Evolutionary conservation across 805 yeast species (phyloP), one percentile per base, ranked within the genome.

Genomic region (Zygosaccharomyces pseudorouxii): DNA sequence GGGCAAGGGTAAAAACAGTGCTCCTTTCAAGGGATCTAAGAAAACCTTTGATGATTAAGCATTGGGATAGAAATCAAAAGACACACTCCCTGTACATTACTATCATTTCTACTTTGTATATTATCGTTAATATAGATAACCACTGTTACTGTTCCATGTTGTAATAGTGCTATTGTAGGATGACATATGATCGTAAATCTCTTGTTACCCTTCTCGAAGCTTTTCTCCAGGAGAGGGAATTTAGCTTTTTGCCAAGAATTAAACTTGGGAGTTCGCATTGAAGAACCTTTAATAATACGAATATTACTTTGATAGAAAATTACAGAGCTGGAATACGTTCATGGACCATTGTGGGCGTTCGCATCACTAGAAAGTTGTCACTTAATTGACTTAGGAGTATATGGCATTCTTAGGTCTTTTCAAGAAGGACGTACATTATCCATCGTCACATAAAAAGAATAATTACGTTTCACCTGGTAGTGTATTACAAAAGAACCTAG

Each of bases 11-110:
- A 66, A 68, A 64, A 59, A 60, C 53, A 68, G 73, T 51, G 78
- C 82, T 59, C 82, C 81, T 58, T 89, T 89, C 82, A 77, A 80
- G 73, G 97, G 97, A 66, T 78, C 78, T 69, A 86, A 86, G 76
- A 86, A 81, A 71, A 84, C 92, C 54, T 86, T 86, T 63, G 90
- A 33, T 33, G 19, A 86, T 72, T 84, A 80, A 68, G 54, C 49
- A 20, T 19, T 16, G 35, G 23, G 38, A 31, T 38, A 19, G 29
- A 44, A 40, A 6, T 20, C 7, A 28, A 28, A 39, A 36, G 16
- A 19, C n/a, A 30, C 11, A 31, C 12, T n/a, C 45, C 38, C 46
- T 50, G 53, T 50, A 50, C 46, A 42, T 36, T 47, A 47, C 29
- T 47, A 42, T 38, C 46, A 47, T 29, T 33, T 20, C 49, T 36